Base-by-base conservation (phyloP, 2,329 filamentous ascomycete species). In the Venturia pyrina region DNA sequence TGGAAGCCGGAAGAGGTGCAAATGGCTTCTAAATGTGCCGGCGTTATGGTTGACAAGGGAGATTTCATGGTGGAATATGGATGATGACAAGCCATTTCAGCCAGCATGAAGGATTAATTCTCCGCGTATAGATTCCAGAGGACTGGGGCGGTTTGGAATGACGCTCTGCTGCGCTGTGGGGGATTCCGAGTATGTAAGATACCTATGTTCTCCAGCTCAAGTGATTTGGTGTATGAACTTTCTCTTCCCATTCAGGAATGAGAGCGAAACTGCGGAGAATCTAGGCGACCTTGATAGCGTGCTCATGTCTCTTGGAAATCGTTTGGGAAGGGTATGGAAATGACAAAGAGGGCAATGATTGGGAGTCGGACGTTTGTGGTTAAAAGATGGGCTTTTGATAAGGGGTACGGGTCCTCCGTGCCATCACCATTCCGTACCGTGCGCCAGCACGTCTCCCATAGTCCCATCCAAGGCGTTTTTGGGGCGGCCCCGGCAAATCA, bases 1-100 rank as follows among this genome's bases (percentile, higher is more conserved):
- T 70, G 72, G 70, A 82, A 81, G 0, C 77, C 78, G 61, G 78
- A 72, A 7, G 77, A 78, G 17, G 73, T 69, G 40, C 65, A 66
- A 6, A 66, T 57, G 6, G 48, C 40, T 34, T n/a, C 21, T 32
- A 65, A 21, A 28, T 65, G 43, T 11, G 15, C 11, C 19, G 48
- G 28, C 11, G 43, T n/a, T n/a, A 65, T 28, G 48, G 48, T n/a
- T 11, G 46, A 28, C 48, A 65, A 60, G 19, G 63, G 63, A 28
- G 63, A 65, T 21, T 59, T 32, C 59, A 40, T 44, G 40, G 37
- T 5, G 19, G 43, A 28, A 32, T 8, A 8, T 34, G 53, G 37
- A 17, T 57, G 53, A 32, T n/a, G 13, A 13, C 6, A 57, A 34
- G 53, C 32, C 53, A 57, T 57, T 2, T 34, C 24, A 24, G 19